phyloP scores from a whole-genome alignment of 768 basidiomycete species.

The Infundibulicybe gibba region DNA sequence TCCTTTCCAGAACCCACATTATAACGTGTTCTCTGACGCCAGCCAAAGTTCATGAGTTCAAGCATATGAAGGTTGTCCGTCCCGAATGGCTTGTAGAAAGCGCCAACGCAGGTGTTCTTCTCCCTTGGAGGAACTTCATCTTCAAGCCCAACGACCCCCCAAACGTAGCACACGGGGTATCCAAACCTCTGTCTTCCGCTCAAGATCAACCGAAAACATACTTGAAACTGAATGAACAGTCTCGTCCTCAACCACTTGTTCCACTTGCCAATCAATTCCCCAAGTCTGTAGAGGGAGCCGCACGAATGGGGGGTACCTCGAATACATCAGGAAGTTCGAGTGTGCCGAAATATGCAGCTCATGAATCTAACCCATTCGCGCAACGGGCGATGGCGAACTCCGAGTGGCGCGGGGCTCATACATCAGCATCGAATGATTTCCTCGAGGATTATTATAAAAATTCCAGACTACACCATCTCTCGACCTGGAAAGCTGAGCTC shows the following conservation, averaged over 20 bases:
- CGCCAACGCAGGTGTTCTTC: constrained; percentile 55
- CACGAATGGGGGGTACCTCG: background rate
- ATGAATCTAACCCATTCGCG: constrained; percentile 68
- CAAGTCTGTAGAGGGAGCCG: background rate
- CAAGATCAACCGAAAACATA: constrained; percentile 29
- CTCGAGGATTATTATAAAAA: constrained; percentile 83
- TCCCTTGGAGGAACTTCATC: constrained; percentile 79
- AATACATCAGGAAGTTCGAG: background rate
- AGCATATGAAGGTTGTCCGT: constrained; percentile 83
- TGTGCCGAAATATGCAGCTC: constrained; percentile 64
- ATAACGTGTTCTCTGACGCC: constrained; percentile 90
- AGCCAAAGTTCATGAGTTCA: constrained; percentile 85
- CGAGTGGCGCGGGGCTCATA: constrained; percentile 85
- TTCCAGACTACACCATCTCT: constrained; percentile 89
- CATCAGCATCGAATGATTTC: constrained; percentile 82
- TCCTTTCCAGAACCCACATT: constrained; percentile 70
- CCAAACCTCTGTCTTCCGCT: constrained; percentile 12
- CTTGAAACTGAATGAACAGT: constrained; percentile 11
- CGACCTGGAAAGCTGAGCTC: constrained; percentile 91
- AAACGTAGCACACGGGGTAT: constrained; percentile 45
- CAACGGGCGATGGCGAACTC: constrained; percentile 78
- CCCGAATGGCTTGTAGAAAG: constrained; percentile 91
- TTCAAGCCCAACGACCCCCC: constrained; percentile 47
- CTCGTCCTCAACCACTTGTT: background rate
- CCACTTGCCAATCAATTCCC: background rate